Percentiles rank a stretch among this genome's conserved stretches.
Conservation (phyloP, 345 rosid genomes). For the Salix suchowensis region DNA sequence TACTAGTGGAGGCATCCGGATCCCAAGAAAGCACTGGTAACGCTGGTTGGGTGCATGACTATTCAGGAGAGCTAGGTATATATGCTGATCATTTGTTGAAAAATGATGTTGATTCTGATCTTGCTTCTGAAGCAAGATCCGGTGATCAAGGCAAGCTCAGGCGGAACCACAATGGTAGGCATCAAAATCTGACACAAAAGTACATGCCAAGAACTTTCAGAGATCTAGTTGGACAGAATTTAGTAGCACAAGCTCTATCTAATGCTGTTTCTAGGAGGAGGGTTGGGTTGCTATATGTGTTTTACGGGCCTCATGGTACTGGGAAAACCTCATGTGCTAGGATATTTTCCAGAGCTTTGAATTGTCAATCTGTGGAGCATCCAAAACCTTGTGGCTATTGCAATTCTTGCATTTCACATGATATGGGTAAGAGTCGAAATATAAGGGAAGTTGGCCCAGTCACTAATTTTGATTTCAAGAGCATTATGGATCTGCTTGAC, state of each 20-base stretch:
- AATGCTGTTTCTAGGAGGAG: slow-evolving; percentile 71
- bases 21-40: slow-evolving; percentile 58
- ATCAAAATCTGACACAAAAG: slow-evolving; percentile 80
- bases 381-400: slow-evolving; percentile 82
- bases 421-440: slow-evolving; percentile 63
- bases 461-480: slow-evolving; percentile 63
- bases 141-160: slow-evolving; percentile 38
- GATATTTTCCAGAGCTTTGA: slow-evolving; percentile 81
- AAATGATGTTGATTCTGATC: slow-evolving; percentile 59
- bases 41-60: slow-evolving; percentile 80
- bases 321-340: slow-evolving; percentile 97
- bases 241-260: slow-evolving; percentile 81
- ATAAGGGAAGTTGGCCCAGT: slow-evolving; percentile 82
- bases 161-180: slow-evolving; percentile 39
- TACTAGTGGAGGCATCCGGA: slow-evolving; percentile 60
- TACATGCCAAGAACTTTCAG: slow-evolving; percentile 70
- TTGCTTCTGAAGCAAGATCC: slow-evolving; percentile 78
- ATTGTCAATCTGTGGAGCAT: slow-evolving; percentile 69
- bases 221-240: slow-evolving; percentile 82
- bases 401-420: slow-evolving; percentile 65
- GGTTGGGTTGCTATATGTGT: slow-evolving; percentile 83
- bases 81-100: slow-evolving; percentile 77
- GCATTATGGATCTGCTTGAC: slow-evolving; percentile 67
- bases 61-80: slow-evolving; percentile 89
- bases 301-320: slow-evolving; percentile 95